A percentile compares a stretch with the other conserved stretches of the same genome.
These are phyloP conservation scores for Pseudocercospora crystallina DNA, from an alignment of 2,329 filamentous ascomycete genomes.

Conservation along the genomic window DNA sequence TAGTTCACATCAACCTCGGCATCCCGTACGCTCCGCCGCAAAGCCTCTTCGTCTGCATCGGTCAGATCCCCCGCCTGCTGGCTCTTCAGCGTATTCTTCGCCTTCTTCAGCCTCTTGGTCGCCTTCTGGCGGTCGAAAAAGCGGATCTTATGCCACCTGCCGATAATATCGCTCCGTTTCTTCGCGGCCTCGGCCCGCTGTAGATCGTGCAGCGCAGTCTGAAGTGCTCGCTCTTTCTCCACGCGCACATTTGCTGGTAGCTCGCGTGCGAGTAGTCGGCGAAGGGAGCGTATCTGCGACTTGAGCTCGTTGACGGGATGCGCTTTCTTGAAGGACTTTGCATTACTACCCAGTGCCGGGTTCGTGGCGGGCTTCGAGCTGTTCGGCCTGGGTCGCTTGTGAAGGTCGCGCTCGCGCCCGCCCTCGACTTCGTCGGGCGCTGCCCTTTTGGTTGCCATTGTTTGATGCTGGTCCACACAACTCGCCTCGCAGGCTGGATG, in stretches of 20 bases:
- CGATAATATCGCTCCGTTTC: constrained; percentile 68
- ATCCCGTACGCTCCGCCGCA: constrained; percentile 28
- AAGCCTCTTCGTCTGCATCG: constrained; percentile 30
- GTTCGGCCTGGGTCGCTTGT: constrained; percentile 9
- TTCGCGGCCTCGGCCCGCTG: constrained; percentile 59
- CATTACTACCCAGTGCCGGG: constrained; percentile 17
- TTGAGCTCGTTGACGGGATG: constrained; percentile 61
- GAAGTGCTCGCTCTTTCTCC: constrained; percentile 71
- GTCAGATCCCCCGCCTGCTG: constrained; percentile 44
- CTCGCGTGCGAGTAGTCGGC: constrained; percentile 63
- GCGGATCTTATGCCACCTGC: constrained; percentile 77
- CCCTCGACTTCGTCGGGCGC: constrained; percentile 14
- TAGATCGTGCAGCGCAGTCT: constrained; percentile 65
- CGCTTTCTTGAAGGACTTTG: constrained; percentile 34
- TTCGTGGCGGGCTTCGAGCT: constrained; percentile 17
- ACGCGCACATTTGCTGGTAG: constrained; percentile 67
- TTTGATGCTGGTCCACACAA: background rate
- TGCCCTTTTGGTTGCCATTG: constrained; percentile 25
- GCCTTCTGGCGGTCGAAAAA: constrained; percentile 85
- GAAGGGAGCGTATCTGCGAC: constrained; percentile 69
- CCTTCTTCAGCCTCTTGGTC: constrained; percentile 63
- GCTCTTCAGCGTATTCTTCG: constrained; percentile 59
- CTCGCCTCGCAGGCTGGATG: too few species aligned
- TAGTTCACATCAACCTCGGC: constrained; percentile 76
- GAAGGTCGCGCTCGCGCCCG: background rate